Evolutionary conservation across 2,329 filamentous ascomycete genomes (phyloP), one percentile per base, ranked within the genome.

Genomic region (Trichoderma koningiopsis): DNA sequence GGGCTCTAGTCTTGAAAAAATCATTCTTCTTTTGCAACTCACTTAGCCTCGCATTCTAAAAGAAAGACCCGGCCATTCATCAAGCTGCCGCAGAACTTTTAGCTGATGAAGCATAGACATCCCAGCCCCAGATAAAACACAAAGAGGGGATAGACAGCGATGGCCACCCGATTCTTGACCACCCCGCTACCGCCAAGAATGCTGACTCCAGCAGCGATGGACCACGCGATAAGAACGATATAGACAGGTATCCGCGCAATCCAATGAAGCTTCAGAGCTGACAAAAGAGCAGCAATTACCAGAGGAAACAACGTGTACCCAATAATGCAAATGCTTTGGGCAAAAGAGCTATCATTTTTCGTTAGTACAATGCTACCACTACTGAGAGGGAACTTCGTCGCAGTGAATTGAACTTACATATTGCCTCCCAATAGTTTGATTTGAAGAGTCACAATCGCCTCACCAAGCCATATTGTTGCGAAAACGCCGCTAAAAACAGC

Each of bases 281-380:
- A 97, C 72, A 99, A 88, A 63, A 97, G 83, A 1, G 95, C 90
- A 8, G 96, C 96, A 74, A 99, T 92, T 75, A 98, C 96, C 65
- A 99, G 88, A 2, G 96, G 96, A 82, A 99, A 99, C 68, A 99
- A 88, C 1, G 96, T 99, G 81, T 99, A 99, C 57, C 96, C 96
- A 78, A 99, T 99, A 75, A 99, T 96, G 80, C 94, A 98, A 74
- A 99, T 88, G 69, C 94, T 97, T 81, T 99, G 96, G 77, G 97
- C 96, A 80, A 99, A 99, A 22, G 96, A 97, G 76, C 95, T 98
- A 78, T 62, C 33, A 14, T 40, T 3, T 58, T 24, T 22, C 37
- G 71, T 77, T 73, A 79, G 76, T 24, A n/a, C 59, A 68, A 69
- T 14, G 37, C 11, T 8, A 27, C 27, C 6, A 6, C 29, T 24